Evolutionary conservation across 805 yeast species (phyloP).

Genomic region (Wickerhamomyces tratensis): DNA sequence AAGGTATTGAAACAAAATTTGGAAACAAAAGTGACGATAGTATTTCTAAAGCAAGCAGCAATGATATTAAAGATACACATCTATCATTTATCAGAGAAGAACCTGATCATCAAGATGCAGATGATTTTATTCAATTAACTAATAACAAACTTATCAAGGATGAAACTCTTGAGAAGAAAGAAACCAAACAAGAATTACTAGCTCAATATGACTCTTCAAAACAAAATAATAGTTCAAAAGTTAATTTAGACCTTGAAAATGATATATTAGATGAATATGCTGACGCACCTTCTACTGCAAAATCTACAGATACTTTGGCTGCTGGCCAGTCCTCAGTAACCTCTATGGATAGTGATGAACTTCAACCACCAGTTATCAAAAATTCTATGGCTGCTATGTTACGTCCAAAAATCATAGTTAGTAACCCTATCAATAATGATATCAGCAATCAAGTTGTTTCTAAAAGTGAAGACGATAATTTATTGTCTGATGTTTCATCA

Average conservation of each 20-base stretch:
- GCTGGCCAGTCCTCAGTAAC: constrained; percentile 13
- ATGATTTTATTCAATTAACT: not conserved
- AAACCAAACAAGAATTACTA: constrained; percentile 1
- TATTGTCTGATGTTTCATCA: not conserved
- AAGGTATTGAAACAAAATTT: no score
- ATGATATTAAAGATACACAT: not conserved
- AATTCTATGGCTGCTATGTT: not conserved
- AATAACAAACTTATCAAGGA: not conserved
- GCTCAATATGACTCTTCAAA: no score
- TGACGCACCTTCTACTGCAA: constrained; percentile 17
- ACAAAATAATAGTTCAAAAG: no score
- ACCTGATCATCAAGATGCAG: not conserved
- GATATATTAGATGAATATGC: constrained; percentile 6
- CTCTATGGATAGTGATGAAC: constrained; percentile 9
- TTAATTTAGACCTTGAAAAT: not conserved
- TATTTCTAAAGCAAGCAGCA: no score
- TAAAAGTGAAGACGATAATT: not conserved
- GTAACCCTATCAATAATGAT: not conserved
- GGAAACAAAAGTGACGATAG: no score
- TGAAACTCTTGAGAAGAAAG: constrained; percentile 4
- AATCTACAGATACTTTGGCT: constrained; percentile 10
- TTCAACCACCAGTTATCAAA: not conserved
- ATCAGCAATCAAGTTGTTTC: not conserved
- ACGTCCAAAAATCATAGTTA: not conserved
- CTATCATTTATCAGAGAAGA: constrained; percentile 11